These are phyloP conservation scores for Paramecium biaurelia DNA, from an alignment of 73 alveolate genomes.

Conservation along the genomic window DNA sequence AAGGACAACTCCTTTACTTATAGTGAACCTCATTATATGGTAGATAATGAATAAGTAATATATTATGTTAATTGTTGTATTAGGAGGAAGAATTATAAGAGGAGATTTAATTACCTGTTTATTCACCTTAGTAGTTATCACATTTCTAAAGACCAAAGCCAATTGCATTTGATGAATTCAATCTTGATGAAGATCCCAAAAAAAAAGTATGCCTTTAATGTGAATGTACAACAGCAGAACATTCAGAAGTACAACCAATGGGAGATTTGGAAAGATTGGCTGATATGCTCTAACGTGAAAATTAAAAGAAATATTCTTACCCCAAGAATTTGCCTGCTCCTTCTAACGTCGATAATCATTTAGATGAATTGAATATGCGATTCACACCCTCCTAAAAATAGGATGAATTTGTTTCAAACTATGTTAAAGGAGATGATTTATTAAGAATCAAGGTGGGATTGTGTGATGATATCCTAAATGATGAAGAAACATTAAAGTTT, in stretches of 20 bases:
- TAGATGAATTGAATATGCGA: constrained; percentile 14
- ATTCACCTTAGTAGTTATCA: background rate
- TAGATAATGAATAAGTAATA: background rate
- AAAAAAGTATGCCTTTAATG: background rate
- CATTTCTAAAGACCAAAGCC: background rate
- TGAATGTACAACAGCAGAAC: background rate
- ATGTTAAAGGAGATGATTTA: constrained; percentile 8
- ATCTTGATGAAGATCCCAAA: constrained; percentile 18
- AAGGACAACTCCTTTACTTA: background rate
- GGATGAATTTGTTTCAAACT: constrained; percentile 10
- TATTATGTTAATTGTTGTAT: background rate
- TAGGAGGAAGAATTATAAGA: background rate
- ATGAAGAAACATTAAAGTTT: constrained; percentile 31
- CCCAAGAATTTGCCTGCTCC: constrained; percentile 37
- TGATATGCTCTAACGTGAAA: background rate
- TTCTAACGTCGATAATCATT: constrained; percentile 17
- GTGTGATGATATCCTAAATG: constrained; percentile 26
- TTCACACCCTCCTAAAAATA: background rate
- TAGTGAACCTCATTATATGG: background rate
- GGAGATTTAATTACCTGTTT: background rate
- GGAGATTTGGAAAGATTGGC: constrained; percentile 44
- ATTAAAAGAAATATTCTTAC: constrained; percentile 27
- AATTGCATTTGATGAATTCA: background rate
- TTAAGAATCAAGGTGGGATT: constrained; percentile 26
- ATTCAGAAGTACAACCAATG: background rate